Base-by-base conservation (phyloP, 768 basidiomycete species). In the Russula sp. region DNA sequence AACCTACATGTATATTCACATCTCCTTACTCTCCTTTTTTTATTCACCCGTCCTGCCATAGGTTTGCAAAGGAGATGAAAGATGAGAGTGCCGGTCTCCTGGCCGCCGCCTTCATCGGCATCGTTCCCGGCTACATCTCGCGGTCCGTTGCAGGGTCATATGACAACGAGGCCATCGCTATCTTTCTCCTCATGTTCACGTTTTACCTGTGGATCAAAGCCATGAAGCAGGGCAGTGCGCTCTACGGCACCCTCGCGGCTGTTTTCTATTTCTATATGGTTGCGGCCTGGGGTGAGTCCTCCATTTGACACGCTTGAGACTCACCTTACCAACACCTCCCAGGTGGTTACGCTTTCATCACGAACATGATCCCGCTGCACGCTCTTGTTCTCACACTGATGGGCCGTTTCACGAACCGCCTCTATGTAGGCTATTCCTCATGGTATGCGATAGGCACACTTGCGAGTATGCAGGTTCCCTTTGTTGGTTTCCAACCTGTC, bases 261-360 rank as follows among this genome's bases (percentile, higher is more conserved):
- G 77, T 98, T 3, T 98, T 98, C 77, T 99, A 99, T 78, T 98
- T 98, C 69, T 99, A 98, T 82, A 99, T 99, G 97, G 97, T 99
- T n/a, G 96, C 97, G 57, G 97, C 97, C 35, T 99, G 97, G 97
- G 97, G 96, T 89, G 69, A 62, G 83, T 76, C 4, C 32, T 45
- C 35, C 11, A 35, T 32, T 20, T 42, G 55, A 9, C 20, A 37
- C 16, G 16, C 20, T 44, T 20, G 20, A 48, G 22, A 32, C 16
- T 11, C 6, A 32, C 34, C 52, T 45, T 47, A 47, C 31, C 16
- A 40, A 22, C 59, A 32, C 65, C 11, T 39, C 27, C 11, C 55
- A 92, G 91, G 92, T 80, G 94, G 94, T 68, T 99, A 98, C 76
- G 97, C 90, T 0, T 99, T 99, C 82, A 99, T 99, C 75, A 99